These are phyloP conservation scores for Phytopythium montanum DNA, from an alignment of 352 stramenopile species.

Conservation along the genomic window DNA sequence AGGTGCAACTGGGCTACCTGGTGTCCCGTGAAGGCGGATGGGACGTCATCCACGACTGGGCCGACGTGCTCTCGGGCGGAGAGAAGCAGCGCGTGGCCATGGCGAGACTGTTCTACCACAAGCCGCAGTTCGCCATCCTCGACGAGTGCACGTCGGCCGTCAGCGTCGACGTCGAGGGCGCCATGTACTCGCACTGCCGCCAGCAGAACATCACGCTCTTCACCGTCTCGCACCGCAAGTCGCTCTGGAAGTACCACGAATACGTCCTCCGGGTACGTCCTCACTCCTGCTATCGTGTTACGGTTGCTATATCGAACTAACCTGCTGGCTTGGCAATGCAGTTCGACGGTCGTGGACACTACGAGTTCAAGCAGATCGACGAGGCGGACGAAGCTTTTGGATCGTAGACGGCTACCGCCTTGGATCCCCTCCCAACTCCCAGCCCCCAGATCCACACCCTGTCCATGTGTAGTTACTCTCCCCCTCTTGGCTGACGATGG, in stretches of 20 bases:
- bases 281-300: not conserved
- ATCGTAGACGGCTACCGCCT: constrained; percentile 31
- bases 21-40: constrained; percentile 70
- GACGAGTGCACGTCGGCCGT: constrained; percentile 88
- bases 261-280: constrained; percentile 68
- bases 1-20: constrained; percentile 80
- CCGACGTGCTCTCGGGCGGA: constrained; percentile 82
- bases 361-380: constrained; percentile 86
- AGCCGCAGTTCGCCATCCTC: constrained; percentile 88
- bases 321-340: constrained; percentile 18
- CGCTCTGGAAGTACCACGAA: constrained; percentile 89
- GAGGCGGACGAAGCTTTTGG: constrained; percentile 74
- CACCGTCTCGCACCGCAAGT: constrained; percentile 90
- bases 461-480: not conserved
- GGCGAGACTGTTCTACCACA: constrained; percentile 88
- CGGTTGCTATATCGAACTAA: too few relatives aligned
- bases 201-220: constrained; percentile 91
- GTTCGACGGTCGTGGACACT: constrained; percentile 83
- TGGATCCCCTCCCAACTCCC: too few relatives aligned
- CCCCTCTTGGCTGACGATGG: not conserved
- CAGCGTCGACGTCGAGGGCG: constrained; percentile 83
- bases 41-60: constrained; percentile 85
- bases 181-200: constrained; percentile 83
- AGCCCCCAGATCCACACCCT: not conserved
- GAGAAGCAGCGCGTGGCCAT: constrained; percentile 92